phyloP scores from a whole-genome alignment of 2,329 filamentous ascomycete species.

The Fusarium papillatum region DNA sequence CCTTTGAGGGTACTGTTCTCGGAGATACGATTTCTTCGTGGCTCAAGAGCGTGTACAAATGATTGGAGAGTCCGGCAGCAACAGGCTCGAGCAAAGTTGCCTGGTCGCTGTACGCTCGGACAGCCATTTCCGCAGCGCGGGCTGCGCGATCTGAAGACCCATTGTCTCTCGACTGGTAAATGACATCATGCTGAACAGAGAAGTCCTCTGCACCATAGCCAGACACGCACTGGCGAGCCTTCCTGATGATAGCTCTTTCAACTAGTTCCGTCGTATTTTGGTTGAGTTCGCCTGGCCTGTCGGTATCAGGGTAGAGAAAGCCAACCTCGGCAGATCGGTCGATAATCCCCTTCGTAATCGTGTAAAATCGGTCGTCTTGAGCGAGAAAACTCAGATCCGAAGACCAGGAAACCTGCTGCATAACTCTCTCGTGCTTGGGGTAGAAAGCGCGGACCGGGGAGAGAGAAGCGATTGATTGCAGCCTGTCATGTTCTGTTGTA shows the following conservation, averaged over 20 bases:
- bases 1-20: background rate
- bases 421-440: conserved; percentile 49
- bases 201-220: conserved; percentile 39
- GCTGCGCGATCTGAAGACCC: background rate
- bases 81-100: background rate
- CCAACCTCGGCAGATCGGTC: background rate
- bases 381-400: conserved; percentile 52
- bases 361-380: conserved; percentile 60
- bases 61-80: background rate
- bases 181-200: conserved; percentile 11
- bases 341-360: background rate
- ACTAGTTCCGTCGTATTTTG: conserved; percentile 8
- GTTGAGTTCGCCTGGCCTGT: rapidly evolving
- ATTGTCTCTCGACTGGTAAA: conserved; percentile 24
- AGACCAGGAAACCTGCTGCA: conserved; percentile 63
- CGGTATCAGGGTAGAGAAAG: conserved; percentile 22
- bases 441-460: conserved; percentile 57
- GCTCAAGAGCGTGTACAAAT: conserved; percentile 1
- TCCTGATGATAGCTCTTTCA: conserved; percentile 25
- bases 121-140: background rate
- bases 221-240: conserved; percentile 17
- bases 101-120: background rate
- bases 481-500: background rate
- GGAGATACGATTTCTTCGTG: background rate
- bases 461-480: background rate